Conservation (phyloP, 495 filamentous ascomycete species). For the Tuber aestivum region DNA sequence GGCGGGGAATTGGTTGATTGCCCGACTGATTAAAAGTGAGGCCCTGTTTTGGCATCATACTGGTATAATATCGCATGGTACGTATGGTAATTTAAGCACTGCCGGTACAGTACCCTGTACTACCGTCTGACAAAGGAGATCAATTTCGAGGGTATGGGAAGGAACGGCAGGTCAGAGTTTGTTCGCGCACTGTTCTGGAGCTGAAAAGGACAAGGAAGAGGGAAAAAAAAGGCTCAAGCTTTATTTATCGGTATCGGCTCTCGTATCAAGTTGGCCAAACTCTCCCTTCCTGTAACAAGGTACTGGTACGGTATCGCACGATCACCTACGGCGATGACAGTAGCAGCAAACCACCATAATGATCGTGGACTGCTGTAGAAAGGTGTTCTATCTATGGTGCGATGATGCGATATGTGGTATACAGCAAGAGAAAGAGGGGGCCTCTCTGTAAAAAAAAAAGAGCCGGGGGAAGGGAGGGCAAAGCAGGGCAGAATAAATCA, state of each 20-base stretch:
- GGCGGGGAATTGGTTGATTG: neutral
- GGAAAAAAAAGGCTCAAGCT: neutral
- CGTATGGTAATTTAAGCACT: neutral
- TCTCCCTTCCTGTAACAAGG: neutral
- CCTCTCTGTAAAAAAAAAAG: neutral
- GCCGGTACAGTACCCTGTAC: neutral
- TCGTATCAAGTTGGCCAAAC: neutral
- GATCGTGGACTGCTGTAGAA: neutral
- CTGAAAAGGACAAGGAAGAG: neutral
- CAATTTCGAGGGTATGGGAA: neutral
- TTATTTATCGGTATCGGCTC: neutral
- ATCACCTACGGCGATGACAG: neutral
- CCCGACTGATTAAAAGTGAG: neutral
- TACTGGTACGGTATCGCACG: neutral
- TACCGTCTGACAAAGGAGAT: neutral
- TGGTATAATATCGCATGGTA: neutral
- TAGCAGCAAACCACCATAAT: neutral
- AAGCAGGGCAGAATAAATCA: neutral
- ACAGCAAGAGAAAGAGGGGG: neutral
- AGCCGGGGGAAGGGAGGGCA: neutral
- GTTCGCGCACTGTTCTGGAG: neutral
- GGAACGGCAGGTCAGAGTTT: neutral
- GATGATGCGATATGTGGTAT: neutral
- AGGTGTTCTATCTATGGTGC: neutral
- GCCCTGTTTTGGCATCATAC: neutral